Evolutionary conservation across 345 rosid species (phyloP), one percentile per base, ranked within the genome.

Genomic region (Corchorus olitorius): DNA sequence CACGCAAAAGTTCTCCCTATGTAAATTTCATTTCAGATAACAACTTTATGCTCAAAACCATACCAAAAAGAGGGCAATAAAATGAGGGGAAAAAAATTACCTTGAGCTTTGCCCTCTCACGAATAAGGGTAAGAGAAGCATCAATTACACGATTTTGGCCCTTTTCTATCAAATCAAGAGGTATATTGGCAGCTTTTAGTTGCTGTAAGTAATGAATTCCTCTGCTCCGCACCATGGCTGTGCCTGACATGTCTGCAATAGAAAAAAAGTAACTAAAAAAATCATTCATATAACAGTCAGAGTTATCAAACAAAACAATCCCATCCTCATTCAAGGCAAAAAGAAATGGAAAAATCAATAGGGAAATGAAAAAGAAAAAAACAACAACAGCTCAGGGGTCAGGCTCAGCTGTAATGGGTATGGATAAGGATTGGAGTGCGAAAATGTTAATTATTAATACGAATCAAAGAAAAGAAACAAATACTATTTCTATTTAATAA

Each of bases 81-180:
- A 27, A 65, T 15, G 3, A 48, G 5, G 12, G 22, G 33, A n/a
- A 27, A 65, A 22, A 22, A 54, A 2, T 0, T 76, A 92, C 99
- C 94, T 93, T 96, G 69, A 96, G 97, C 83, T 88, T 96, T 2
- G 98, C 98, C 82, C 99, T 90, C 87, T 96, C 98, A 7, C 97
- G 93, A 76, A 96, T 93, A 39, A 96, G 98, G 9, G 99, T 96
- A 49, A 96, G 97, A 14, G 98, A 96, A 77, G 98, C 98, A 79
- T 96, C 97, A 10, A 96, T 86, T 0, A 96, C 99, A 4, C 98
- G 97, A 73, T 89, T 86, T 76, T 96, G 98, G 19, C 99, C 98
- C 75, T 85, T 87, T 76, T 88, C 88, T 58, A 93, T 86, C 83
- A 82, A 80, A 72, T 89, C 92, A 62, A 85, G 64, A 0, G 97